Conservation (phyloP, 1,139 yeast genomes). For the Williopsis jadinii region DNA sequence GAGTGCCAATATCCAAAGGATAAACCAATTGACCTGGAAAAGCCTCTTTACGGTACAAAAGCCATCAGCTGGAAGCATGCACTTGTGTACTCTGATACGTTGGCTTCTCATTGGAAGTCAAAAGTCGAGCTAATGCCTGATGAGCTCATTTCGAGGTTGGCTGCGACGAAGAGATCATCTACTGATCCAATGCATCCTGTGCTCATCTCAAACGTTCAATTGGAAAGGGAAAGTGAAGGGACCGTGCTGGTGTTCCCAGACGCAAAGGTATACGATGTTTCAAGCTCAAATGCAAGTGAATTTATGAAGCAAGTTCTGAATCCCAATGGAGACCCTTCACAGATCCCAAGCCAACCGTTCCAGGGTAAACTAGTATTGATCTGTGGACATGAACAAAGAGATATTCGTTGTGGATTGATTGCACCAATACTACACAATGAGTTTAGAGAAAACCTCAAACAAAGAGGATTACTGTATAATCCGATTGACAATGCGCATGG, state of each 20-base stretch:
- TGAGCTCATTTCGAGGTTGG: slow-evolving; percentile 33
- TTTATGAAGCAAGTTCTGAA: slow-evolving; percentile 39
- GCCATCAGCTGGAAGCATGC: slow-evolving; percentile 51
- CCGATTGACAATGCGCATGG: slow-evolving; percentile 23
- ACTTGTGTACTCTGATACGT: slow-evolving; percentile 37
- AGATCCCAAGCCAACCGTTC: slow-evolving; percentile 8
- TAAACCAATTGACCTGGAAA: slow-evolving; percentile 35
- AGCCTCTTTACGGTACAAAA: slow-evolving; percentile 39
- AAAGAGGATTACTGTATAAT: slow-evolving; percentile 24
- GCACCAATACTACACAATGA: slow-evolving; percentile 54
- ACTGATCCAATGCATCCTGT: slow-evolving; percentile 44
- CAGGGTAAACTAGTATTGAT: slow-evolving; percentile 33
- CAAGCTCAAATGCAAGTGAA: slow-evolving; percentile 26
- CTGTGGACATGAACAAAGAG: slow-evolving; percentile 63
- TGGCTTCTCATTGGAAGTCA: slow-evolving; percentile 44
- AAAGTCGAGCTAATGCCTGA: slow-evolving; percentile 44
- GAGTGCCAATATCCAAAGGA: slow-evolving; percentile 37
- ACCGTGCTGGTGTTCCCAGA: slow-evolving; percentile 49
- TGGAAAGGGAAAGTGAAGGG: slow-evolving; percentile 3
- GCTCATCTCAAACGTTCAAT: slow-evolving; percentile 38
- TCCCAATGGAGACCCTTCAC: slow-evolving; percentile 23
- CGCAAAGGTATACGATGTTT: slow-evolving; percentile 29
- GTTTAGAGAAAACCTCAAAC: slow-evolving; percentile 36
- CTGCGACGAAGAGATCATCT: slow-evolving; percentile 25
- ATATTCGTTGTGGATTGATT: slow-evolving; percentile 56